phyloP scores from a whole-genome alignment of 768 basidiomycete species.

The Tubosaeta sp. region DNA sequence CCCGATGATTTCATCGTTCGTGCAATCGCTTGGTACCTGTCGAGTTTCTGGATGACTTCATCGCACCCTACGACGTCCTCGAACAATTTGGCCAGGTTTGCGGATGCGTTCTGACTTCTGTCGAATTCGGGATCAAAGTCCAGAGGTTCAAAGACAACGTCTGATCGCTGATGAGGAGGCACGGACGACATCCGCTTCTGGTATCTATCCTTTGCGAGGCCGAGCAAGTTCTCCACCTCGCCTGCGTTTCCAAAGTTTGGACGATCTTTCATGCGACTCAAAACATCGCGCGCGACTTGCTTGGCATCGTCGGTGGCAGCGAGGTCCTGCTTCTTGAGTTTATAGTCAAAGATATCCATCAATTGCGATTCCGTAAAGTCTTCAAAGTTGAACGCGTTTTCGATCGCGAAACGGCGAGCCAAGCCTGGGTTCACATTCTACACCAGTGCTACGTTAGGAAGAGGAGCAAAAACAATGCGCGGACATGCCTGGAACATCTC shows the following conservation, averaged over 20 bases:
- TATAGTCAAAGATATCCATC: conserved; percentile 46
- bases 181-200: conserved; percentile 35
- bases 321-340: conserved; percentile 56
- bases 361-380: conserved; percentile 58
- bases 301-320: conserved; percentile 55
- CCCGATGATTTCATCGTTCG: conserved; percentile 37
- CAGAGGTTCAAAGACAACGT: conserved; percentile 35
- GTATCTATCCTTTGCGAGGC: conserved; percentile 45
- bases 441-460: background rate
- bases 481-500: conserved; percentile 66
- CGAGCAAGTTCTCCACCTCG: conserved; percentile 58
- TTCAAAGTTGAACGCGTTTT: conserved; percentile 65
- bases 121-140: conserved; percentile 66
- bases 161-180: conserved; percentile 15
- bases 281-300: conserved; percentile 46
- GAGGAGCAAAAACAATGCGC: too few relatives aligned
- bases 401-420: conserved; percentile 62
- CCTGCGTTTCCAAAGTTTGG: conserved; percentile 67
- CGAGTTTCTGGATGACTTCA: conserved; percentile 45
- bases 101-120: conserved; percentile 42
- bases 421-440: conserved; percentile 72
- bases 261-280: conserved; percentile 34
- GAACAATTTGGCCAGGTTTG: conserved; percentile 38
- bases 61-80: conserved; percentile 45
- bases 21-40: conserved; percentile 51